Evolutionary conservation across 176 grass and related monocot species (phyloP).

Genomic region (Aegilops umbellulata): DNA sequence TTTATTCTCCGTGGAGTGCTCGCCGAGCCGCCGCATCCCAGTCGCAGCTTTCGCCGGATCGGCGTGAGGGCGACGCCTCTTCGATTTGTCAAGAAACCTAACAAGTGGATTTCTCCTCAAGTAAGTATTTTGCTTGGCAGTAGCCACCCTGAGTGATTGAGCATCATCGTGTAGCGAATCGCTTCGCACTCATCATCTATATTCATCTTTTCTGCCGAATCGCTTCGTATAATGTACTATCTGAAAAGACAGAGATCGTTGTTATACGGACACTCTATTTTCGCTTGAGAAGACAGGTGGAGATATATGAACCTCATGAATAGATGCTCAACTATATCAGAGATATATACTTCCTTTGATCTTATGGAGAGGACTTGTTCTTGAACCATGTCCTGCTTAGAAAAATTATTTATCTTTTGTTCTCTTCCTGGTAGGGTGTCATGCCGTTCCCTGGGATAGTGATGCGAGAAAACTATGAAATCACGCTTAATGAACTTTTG

Average conservation of each 20-base stretch:
- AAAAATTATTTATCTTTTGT: background rate
- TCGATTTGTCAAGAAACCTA: background rate
- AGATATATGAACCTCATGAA: no score
- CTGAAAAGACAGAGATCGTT: no score
- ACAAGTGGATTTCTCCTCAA: background rate
- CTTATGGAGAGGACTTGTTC: no score
- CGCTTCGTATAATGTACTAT: background rate
- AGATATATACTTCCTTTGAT: no score
- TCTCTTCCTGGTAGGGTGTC: no score
- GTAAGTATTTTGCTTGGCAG: background rate
- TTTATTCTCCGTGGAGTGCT: background rate
- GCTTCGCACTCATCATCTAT: background rate
- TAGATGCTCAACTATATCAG: no score
- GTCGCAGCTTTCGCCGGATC: slow-evolving; percentile 6
- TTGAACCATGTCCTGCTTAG: background rate
- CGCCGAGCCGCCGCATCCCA: background rate
- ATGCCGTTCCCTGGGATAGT: no score
- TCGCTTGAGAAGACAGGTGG: no score
- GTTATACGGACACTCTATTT: no score
- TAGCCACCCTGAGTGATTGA: background rate
- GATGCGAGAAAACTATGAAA: no score
- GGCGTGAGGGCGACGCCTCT: background rate
- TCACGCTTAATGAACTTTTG: no score
- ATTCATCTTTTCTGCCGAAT: no score
- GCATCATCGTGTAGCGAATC: background rate